A percentile compares a stretch with the other conserved stretches of the same genome.
These are phyloP conservation scores for Cladophialophora immunda DNA, from an alignment of 2,329 filamentous ascomycete species.

Conservation along the genomic window DNA sequence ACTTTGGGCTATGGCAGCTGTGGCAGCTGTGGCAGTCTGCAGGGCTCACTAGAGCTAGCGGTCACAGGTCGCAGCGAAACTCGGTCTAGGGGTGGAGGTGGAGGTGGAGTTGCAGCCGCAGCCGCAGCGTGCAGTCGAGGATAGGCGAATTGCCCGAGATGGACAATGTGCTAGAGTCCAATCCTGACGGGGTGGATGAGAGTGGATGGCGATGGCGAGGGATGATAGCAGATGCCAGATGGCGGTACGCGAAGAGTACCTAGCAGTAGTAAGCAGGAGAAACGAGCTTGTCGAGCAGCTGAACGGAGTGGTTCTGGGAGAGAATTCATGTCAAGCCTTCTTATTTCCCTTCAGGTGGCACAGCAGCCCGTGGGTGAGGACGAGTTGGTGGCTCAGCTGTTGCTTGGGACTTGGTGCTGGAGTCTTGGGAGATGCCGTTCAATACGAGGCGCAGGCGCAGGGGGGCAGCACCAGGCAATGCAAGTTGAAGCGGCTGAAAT, in stretches of 20 bases:
- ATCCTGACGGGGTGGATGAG: not conserved
- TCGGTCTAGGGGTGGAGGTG: constrained; percentile 1
- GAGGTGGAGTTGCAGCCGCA: not conserved
- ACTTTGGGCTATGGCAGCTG: not conserved
- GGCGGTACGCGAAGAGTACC: not conserved
- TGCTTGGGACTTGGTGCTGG: not conserved
- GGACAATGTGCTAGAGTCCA: constrained; percentile 1
- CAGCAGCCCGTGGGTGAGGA: constrained; percentile 7
- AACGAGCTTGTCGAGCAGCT: not conserved
- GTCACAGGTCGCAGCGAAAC: constrained; percentile 4
- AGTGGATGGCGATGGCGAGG: constrained; percentile 4
- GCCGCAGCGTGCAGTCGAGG: constrained; percentile 3
- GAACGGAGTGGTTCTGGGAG: not conserved
- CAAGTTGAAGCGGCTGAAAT: not conserved
- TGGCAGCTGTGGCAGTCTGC: not conserved
- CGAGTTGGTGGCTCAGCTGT: constrained; percentile 20
- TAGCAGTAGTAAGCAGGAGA: not conserved
- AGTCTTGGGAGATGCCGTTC: not conserved
- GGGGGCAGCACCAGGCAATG: not conserved
- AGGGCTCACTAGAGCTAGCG: constrained; percentile 5
- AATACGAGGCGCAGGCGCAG: not conserved
- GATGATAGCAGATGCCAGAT: not conserved
- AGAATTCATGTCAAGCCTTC: not conserved
- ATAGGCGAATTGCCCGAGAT: constrained; percentile 15
- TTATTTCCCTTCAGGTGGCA: constrained; percentile 15